Evolutionary conservation across 179 eudicot genomes (phyloP).

Genomic region (Camellia oleifera): DNA sequence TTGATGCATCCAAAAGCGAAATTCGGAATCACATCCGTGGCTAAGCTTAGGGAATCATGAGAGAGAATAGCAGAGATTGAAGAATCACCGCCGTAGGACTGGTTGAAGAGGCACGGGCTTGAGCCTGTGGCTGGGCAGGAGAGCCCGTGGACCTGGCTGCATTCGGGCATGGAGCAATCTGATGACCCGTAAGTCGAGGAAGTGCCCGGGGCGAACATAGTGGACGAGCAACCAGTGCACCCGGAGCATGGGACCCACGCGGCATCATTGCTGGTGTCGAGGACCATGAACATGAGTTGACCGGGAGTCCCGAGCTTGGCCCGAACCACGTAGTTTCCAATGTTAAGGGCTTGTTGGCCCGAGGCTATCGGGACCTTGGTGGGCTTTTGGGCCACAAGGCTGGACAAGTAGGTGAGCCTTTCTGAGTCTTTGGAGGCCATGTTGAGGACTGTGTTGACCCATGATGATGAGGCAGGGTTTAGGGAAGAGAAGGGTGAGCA

Average conservation of each 20-base stretch:
- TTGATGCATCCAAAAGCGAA: slow-evolving; percentile 75
- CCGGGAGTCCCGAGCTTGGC: slow-evolving; percentile 74
- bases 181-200: slow-evolving; percentile 57
- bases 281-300: slow-evolving; percentile 83
- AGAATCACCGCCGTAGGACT: slow-evolving; percentile 81
- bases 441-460: slow-evolving; percentile 54
- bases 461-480: slow-evolving; percentile 44
- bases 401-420: slow-evolving; percentile 61
- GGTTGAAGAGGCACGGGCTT: slow-evolving; percentile 60
- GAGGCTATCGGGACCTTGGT: slow-evolving; percentile 61
- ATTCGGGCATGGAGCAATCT: slow-evolving; percentile 62
- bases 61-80: slow-evolving; percentile 64
- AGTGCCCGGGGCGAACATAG: slow-evolving; percentile 42
- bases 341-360: slow-evolving; percentile 71
- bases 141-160: slow-evolving; percentile 53
- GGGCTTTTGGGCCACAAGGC: slow-evolving; percentile 51
- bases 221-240: slow-evolving; percentile 66
- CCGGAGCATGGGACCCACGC: slow-evolving; percentile 85
- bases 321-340: slow-evolving; percentile 74
- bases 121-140: slow-evolving; percentile 52
- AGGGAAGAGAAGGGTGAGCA: slow-evolving; percentile 73
- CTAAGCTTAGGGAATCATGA: slow-evolving; percentile 54
- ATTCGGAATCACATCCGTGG: slow-evolving; percentile 41
- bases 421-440: slow-evolving; percentile 80
- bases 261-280: slow-evolving; percentile 68